Base-by-base conservation (phyloP, 208 protist species). In the Leptomonas pyrrhocoris region DNA sequence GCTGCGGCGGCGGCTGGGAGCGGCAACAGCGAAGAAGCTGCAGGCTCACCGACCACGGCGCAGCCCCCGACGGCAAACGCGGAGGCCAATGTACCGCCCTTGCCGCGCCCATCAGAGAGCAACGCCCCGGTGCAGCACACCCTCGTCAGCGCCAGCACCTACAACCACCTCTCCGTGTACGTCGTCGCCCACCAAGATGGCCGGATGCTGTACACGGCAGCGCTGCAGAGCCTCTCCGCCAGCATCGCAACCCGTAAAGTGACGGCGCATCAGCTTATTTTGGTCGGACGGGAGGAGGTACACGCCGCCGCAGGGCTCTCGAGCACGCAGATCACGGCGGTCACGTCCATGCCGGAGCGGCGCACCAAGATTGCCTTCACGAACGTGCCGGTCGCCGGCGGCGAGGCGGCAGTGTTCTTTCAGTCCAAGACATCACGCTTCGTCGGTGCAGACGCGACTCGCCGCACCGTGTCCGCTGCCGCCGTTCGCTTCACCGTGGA, bases 121-220 rank as follows among this genome's bases (percentile, higher is more conserved):
- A 80, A 55, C 51, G 72, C 77, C 0, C 80, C 87, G 11, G 65
- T 95, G 23, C 84, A 90, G 51, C 78, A 92, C 73, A 93, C 90
- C 19, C 81, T 95, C 30, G 65, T 93, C 28, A 79, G 77, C 54
- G 90, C 81, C 6, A 89, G 73, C 73, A 93, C 80, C 23, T 95
- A 86, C 75, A 94, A 88, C 76, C 90, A 95, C 74, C 73, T 95
- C 50, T 85, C 79, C 28, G 48, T 86, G 6, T 92, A 94, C 73
- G 64, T 86, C 23, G 73, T 90, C 7, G 77, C 78, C 19, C 90
- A 95, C 53, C 90, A 95, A 54, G 82, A 87, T 48, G 81, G 84
- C 27, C 61, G 66, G 21, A 18, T 95, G 34, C 66, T 93, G 13
- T 80, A 80, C 69, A 71, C 57, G 16, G 77, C 82, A 25, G 86